phyloP scores from a whole-genome alignment of 2,329 filamentous ascomycete species.

The Claviceps spartinae region DNA sequence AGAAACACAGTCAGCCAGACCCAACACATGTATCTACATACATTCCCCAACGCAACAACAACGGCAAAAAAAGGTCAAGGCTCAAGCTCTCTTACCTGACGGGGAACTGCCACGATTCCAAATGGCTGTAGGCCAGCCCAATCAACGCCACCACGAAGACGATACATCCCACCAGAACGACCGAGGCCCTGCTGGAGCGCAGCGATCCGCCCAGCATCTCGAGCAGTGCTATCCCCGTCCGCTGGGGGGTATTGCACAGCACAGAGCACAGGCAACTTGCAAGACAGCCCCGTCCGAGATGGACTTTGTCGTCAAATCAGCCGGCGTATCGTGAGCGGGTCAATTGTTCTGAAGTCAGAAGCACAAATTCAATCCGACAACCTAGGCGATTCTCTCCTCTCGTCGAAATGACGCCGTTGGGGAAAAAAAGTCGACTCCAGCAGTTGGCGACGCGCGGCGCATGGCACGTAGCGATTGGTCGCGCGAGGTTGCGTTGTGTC shows the following conservation, averaged over 20 bases:
- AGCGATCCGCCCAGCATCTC: constrained; percentile 16
- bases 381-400: too few relatives aligned
- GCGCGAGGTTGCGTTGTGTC: too few relatives aligned
- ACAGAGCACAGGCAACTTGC: background rate
- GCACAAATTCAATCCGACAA: too few relatives aligned
- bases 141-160: constrained; percentile 20
- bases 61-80: background rate
- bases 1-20: background rate
- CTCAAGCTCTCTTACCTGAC: constrained; percentile 7
- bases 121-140: constrained; percentile 19
- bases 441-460: too few relatives aligned
- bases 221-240: background rate
- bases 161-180: constrained; percentile 16
- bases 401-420: too few relatives aligned
- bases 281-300: background rate
- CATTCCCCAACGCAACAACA: too few relatives aligned
- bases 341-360: background rate
- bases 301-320: too few relatives aligned
- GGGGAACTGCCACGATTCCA: constrained; percentile 15
- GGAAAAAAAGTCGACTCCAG: too few relatives aligned
- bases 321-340: background rate
- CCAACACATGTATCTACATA: too few relatives aligned
- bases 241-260: background rate
- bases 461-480: too few relatives aligned
- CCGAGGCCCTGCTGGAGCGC: constrained; percentile 18